phyloP scores from a whole-genome alignment of 2,329 filamentous ascomycete genomes.

The Claviceps sp. region DNA sequence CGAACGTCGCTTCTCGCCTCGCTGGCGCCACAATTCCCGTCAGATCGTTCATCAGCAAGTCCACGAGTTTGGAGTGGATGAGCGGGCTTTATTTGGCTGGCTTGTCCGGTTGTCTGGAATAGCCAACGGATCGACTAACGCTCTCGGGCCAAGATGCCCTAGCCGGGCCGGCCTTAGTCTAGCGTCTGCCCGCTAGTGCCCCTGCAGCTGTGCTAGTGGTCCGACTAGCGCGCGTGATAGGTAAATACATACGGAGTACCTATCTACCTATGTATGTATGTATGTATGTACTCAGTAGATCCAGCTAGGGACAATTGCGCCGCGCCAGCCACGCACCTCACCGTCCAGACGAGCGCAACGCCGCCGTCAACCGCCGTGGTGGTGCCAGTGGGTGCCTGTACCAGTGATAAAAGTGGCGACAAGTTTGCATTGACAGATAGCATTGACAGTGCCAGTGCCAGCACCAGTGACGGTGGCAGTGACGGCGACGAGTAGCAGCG shows the following conservation, averaged over 20 bases:
- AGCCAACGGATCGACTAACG: background rate
- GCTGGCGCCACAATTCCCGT: too few species aligned
- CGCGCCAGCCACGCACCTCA: background rate
- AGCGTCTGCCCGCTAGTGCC: background rate
- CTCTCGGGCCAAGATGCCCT: background rate
- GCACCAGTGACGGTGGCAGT: too few species aligned
- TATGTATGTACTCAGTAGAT: too few species aligned
- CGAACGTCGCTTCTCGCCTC: background rate
- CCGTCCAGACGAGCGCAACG: background rate
- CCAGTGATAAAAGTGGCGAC: background rate
- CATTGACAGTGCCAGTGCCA: background rate
- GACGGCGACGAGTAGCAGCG: too few species aligned
- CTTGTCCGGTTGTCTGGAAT: background rate
- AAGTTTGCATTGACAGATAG: background rate
- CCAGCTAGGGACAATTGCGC: too few species aligned
- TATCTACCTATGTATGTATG: too few species aligned
- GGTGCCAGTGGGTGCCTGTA: background rate
- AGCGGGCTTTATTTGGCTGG: background rate
- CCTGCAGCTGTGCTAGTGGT: background rate
- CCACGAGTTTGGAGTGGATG: background rate
- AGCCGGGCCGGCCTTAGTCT: background rate
- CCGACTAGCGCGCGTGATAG: background rate
- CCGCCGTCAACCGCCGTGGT: background rate
- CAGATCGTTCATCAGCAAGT: too few species aligned
- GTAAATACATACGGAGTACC: too few species aligned